Evolutionary conservation across 2,329 filamentous ascomycete species (phyloP).

Genomic region (Nemania serpens): DNA sequence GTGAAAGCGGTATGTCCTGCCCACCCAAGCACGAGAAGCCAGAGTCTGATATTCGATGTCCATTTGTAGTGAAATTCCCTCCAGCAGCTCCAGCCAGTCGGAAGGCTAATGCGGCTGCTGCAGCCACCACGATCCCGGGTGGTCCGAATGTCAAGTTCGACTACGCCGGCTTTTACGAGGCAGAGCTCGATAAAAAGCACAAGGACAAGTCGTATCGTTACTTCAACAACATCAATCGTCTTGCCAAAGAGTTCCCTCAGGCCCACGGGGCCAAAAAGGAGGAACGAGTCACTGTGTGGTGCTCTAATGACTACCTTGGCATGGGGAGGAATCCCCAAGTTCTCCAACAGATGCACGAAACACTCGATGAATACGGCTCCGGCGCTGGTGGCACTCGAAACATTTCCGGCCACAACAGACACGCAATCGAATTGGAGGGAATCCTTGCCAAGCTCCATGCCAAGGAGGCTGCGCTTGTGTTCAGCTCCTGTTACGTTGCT

Average conservation of each 20-base stretch:
- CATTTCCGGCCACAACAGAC: conserved; percentile 96
- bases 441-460: conserved; percentile 86
- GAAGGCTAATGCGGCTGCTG: conserved; percentile 37
- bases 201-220: conserved; percentile 99
- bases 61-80: conserved; percentile 43
- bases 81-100: conserved; percentile 40
- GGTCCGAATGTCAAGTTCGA: conserved; percentile 68
- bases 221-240: conserved; percentile 99
- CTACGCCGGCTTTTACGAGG: conserved; percentile 86
- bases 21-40: neutral
- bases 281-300: conserved; percentile 95
- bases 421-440: conserved; percentile 82
- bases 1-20: conserved; percentile 54
- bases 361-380: conserved; percentile 90
- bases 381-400: conserved; percentile 96
- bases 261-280: conserved; percentile 86
- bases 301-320: conserved; percentile 97
- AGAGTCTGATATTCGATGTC: conserved; percentile 32
- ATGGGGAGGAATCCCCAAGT: conserved; percentile 94
- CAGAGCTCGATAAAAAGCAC: conserved; percentile 96
- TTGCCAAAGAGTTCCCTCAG: conserved; percentile 93
- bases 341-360: conserved; percentile 90
- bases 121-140: conserved; percentile 34
- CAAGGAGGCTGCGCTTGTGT: conserved; percentile 90
- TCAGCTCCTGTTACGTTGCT: conserved; percentile 97